These are phyloP conservation scores for Ascochyta viciae-villosae DNA, from an alignment of 2,329 filamentous ascomycete genomes.

Conservation along the genomic window DNA sequence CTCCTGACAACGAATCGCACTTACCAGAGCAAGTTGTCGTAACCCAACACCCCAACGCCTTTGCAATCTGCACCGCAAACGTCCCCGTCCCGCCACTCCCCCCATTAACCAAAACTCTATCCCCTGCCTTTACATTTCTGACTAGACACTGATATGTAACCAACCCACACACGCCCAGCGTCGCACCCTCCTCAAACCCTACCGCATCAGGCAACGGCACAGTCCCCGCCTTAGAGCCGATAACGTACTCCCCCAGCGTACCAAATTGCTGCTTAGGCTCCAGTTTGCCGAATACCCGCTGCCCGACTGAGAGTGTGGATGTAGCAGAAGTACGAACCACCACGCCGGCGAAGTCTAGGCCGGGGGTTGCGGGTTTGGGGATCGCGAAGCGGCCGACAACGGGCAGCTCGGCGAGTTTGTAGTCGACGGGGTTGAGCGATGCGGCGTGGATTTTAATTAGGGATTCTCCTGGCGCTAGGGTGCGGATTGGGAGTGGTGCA, in stretches of 20 bases:
- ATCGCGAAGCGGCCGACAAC: slow-evolving; percentile 27
- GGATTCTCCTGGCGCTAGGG: slow-evolving; percentile 19
- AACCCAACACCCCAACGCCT: slow-evolving; percentile 64
- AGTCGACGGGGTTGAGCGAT: slow-evolving; percentile 35
- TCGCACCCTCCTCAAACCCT: slow-evolving; percentile 22
- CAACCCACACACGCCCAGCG: slow-evolving; percentile 30
- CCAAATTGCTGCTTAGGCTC: slow-evolving; percentile 33
- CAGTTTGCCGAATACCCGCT: slow-evolving; percentile 33
- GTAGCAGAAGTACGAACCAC: slow-evolving; percentile 16
- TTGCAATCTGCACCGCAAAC: slow-evolving; percentile 69
- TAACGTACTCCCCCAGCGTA: slow-evolving; percentile 29
- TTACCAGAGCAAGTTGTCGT: slow-evolving; percentile 62
- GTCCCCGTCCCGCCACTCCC: slow-evolving; percentile 67
- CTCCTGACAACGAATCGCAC: background rate
- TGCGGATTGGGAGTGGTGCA: slow-evolving; percentile 12
- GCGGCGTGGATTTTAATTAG: slow-evolving; percentile 26
- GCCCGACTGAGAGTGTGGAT: slow-evolving; percentile 14
- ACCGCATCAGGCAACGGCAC: slow-evolving; percentile 25
- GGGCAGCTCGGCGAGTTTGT: slow-evolving; percentile 30
- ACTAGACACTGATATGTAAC: slow-evolving; percentile 31
- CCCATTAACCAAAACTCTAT: slow-evolving; percentile 67
- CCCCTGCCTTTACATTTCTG: slow-evolving; percentile 38
- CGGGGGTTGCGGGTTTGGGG: slow-evolving; percentile 31
- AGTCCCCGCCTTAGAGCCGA: slow-evolving; percentile 26
- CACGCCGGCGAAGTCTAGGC: slow-evolving; percentile 28